phyloP scores from a whole-genome alignment of 495 filamentous ascomycete species.

The Trichoderma erinaceum region DNA sequence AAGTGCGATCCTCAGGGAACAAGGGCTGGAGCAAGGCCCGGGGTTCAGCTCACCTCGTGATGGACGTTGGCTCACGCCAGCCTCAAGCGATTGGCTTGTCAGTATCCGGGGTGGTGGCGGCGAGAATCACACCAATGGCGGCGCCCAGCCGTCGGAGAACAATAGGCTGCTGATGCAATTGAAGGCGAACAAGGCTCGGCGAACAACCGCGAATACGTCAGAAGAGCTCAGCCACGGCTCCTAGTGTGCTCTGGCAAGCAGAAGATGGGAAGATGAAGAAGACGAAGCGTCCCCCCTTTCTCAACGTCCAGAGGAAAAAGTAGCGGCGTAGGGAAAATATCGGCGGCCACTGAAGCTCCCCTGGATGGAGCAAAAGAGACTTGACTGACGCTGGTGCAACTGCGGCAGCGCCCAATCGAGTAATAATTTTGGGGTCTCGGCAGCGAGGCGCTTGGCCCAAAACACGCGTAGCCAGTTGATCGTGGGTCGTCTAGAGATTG shows the following conservation, averaged over 20 bases:
- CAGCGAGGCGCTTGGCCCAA: not conserved
- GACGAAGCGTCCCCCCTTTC: slow-evolving; percentile 5
- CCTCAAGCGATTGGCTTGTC: not conserved
- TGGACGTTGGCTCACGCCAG: slow-evolving; percentile 5
- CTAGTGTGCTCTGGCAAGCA: not conserved
- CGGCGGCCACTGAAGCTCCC: slow-evolving; percentile 1
- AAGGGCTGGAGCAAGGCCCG: not conserved
- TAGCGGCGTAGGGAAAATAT: slow-evolving; percentile 4
- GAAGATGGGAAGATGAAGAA: not conserved
- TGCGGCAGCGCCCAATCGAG: not conserved
- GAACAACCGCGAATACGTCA: not conserved
- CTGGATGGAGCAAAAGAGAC: slow-evolving; percentile 1
- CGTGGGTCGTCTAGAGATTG: not conserved
- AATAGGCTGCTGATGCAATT: slow-evolving; percentile 13
- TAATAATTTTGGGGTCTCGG: slow-evolving; percentile 3
- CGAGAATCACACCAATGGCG: not conserved
- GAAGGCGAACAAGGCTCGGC: not conserved
- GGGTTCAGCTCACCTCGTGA: not conserved
- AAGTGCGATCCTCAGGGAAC: not conserved
- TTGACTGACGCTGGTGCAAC: not conserved
- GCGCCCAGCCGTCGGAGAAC: not conserved
- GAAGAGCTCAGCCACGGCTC: not conserved
- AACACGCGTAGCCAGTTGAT: not conserved
- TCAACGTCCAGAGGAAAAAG: not conserved
- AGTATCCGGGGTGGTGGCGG: not conserved